A percentile compares a stretch with the other conserved stretches of the same genome.
phyloP scores from a whole-genome alignment of 1,139 yeast genomes.

The Candida freyschussii region DNA sequence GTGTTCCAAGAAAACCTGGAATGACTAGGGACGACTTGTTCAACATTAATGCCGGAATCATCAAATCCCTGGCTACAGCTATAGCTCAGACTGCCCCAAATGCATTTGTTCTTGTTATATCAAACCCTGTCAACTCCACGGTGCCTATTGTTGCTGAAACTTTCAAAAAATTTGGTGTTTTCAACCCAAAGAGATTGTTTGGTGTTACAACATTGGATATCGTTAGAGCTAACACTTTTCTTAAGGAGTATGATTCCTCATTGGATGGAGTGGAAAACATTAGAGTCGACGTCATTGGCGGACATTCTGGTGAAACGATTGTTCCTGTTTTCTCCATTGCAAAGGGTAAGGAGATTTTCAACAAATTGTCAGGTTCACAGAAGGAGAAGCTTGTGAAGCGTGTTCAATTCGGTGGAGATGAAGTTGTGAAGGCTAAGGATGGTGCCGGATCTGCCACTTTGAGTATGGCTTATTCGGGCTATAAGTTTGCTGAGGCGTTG shows the following conservation, averaged over 20 bases:
- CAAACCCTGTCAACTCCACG: slow-evolving; percentile 73
- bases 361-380: slow-evolving; percentile 32
- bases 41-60: slow-evolving; percentile 67
- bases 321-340: slow-evolving; percentile 41
- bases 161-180: slow-evolving; percentile 45
- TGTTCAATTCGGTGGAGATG: slow-evolving; percentile 77
- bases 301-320: slow-evolving; percentile 75
- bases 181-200: slow-evolving; percentile 58
- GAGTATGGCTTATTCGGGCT: slow-evolving; percentile 76
- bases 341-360: slow-evolving; percentile 18
- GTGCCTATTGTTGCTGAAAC: slow-evolving; percentile 75
- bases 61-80: slow-evolving; percentile 53
- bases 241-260: slow-evolving; percentile 30
- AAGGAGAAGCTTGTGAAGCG: slow-evolving; percentile 48
- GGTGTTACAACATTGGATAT: slow-evolving; percentile 73
- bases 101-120: slow-evolving; percentile 62
- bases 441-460: slow-evolving; percentile 78
- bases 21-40: slow-evolving; percentile 77
- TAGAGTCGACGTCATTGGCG: slow-evolving; percentile 52
- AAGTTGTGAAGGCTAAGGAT: slow-evolving; percentile 70
- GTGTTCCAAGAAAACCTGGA: slow-evolving; percentile 76
- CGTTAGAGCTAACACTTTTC: slow-evolving; percentile 66
- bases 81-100: slow-evolving; percentile 56
- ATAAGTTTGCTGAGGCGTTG: slow-evolving; percentile 54
- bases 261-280: slow-evolving; percentile 13